Percentiles rank a stretch among this genome's conserved stretches.
phyloP scores from a whole-genome alignment of 148 eudicot species.

The Dysphania ambrosioides region DNA sequence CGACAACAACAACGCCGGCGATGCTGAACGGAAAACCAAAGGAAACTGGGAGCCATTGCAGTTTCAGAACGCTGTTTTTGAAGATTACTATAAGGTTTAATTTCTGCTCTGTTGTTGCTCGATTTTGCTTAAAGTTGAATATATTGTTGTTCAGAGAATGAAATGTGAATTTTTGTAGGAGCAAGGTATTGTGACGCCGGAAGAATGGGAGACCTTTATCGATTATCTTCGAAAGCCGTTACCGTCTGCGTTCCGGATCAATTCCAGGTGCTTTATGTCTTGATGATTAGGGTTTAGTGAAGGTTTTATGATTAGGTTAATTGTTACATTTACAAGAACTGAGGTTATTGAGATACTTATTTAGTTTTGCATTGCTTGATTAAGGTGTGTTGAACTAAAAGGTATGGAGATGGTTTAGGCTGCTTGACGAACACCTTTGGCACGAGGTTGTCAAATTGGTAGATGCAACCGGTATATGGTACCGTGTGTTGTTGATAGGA shows the following conservation, averaged over 20 bases:
- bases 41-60: constrained; percentile 66
- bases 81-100: constrained; percentile 69
- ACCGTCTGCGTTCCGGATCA: constrained; percentile 96
- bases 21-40: constrained; percentile 11
- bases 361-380: neutral
- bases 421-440: neutral
- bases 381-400: neutral
- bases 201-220: constrained; percentile 80
- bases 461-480: no score
- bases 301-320: neutral
- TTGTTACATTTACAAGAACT: neutral
- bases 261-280: constrained; percentile 55
- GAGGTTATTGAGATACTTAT: neutral
- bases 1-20: constrained; percentile 2
- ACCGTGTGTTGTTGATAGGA: no score
- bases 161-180: constrained; percentile 41
- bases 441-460: neutral
- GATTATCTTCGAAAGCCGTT: constrained; percentile 58
- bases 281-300: constrained; percentile 8
- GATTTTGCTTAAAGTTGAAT: neutral
- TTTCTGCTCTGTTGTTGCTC: neutral
- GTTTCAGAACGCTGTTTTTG: constrained; percentile 67
- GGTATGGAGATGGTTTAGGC: neutral
- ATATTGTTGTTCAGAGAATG: neutral
- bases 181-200: constrained; percentile 69